phyloP scores from a whole-genome alignment of 768 basidiomycete species.

The Cystobasidium tubakii region DNA sequence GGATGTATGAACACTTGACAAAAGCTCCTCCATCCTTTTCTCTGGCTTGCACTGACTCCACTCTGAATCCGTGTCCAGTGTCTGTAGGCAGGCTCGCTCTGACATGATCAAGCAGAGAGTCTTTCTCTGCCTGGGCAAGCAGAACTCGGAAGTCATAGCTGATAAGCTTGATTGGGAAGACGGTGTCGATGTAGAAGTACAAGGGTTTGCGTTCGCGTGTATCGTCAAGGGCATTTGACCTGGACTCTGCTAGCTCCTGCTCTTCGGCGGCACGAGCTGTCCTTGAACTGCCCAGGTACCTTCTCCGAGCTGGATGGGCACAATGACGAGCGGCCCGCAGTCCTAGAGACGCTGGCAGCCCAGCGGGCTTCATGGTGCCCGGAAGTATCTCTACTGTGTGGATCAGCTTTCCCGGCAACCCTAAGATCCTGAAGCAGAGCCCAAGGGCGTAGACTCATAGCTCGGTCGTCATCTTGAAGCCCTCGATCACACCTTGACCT shows the following conservation, averaged over 20 bases:
- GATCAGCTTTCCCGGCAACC: too few relatives aligned
- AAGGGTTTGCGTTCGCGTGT: constrained; percentile 52
- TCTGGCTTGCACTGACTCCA: constrained; percentile 59
- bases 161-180: constrained; percentile 68
- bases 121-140: constrained; percentile 60
- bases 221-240: constrained; percentile 31
- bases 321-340: not conserved
- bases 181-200: constrained; percentile 68
- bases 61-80: constrained; percentile 56
- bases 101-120: constrained; percentile 57
- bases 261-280: not conserved
- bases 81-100: constrained; percentile 53
- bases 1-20: constrained; percentile 62
- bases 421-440: too few relatives aligned
- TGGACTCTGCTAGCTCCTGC: not conserved
- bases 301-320: not conserved
- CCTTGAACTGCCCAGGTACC: not conserved
- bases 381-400: too few relatives aligned
- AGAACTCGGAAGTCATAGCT: constrained; percentile 68
- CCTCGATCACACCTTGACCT: too few relatives aligned
- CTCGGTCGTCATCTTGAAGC: too few relatives aligned
- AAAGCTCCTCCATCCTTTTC: constrained; percentile 81
- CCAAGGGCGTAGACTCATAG: too few relatives aligned
- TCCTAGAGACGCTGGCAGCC: not conserved
- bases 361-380: too few relatives aligned